Base-by-base conservation (phyloP, 2,329 filamentous ascomycete genomes). In the Bipolaris sorokiniana region DNA sequence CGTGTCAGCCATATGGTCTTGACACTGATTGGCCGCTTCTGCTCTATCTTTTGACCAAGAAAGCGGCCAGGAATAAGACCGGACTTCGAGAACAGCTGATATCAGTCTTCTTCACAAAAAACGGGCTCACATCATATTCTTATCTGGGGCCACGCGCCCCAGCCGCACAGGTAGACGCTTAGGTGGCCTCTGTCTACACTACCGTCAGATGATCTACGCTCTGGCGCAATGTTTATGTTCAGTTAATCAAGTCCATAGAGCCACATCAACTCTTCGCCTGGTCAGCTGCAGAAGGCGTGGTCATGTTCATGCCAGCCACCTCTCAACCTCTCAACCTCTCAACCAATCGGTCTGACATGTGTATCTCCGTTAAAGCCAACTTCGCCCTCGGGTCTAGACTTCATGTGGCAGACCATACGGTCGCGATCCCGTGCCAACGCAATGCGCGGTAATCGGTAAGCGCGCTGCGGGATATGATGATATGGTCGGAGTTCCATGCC, bases 11-110 rank as follows among this genome's bases (percentile, higher is more conserved):
- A 23, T n/a, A 33, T 56, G 42, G n/a, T 9, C n/a, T 9, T 36
- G 15, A 42, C 9, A 38, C 48, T 52, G 48, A 53, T 56, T 52
- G 54, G 54, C n/a, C 20, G 16, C 37, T 16, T 55, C 9, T 20
- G 11, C 9, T 40, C 28, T 36, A 46, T 28, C 5, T 15, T 20
- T 18, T 28, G 20, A 22, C 10, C 22, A 28, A 26, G 7, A 9
- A 28, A 40, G 20, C 38, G 20, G 15, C 4, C 26, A 42, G 5
- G 33, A 22, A 16, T 40, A 15, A 37, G 15, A n/a, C 20, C 23
- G n/a, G 40, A 18, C 10, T 31, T 49, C 38, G 26, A 36, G 13
- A 51, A 44, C 7, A n/a, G n/a, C 7, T 34, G 18, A 26, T 15
- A 9, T n/a, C 31, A 16, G 7, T 5, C 6, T 48, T 23, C 20